Base-by-base conservation (phyloP, 805 yeast genomes). In the Candida anglica region DNA sequence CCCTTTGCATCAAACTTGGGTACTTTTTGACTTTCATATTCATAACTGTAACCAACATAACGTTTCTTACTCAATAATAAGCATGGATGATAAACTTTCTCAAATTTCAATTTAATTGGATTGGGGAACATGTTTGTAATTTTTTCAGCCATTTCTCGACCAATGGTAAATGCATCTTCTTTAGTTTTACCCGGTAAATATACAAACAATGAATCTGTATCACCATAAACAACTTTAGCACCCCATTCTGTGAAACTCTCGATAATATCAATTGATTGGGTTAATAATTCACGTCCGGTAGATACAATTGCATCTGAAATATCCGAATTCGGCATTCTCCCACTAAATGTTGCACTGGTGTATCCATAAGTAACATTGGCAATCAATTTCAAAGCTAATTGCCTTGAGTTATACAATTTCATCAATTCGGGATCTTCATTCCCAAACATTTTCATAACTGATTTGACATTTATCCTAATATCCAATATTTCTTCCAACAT, bases 351-450 rank as follows among this genome's bases (percentile, higher is more conserved):
- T 0, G 98, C 98, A 1, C 96, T 83, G 0, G 97, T 73, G 52
- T 93, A 93, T 0, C 98, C 98, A 60, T 93, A 93, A 0, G 96
- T 91, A 6, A 93, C 98, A 56, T 88, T 89, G 1, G 98, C 97
- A 27, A 88, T 80, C 30, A 91, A 63, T 51, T 93, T 93, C 41
- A 93, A 63, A 0, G 96, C 98, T 26, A 86, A 54, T 46, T 93
- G 98, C 36, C 91, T 67, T 38, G 84, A 81, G 48, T 86, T 75
- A 50, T 83, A 75, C 3, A 84, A 58, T 36, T 75, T 73, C 20
- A 66, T 65, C 33, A 80, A 49, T 32, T 73, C 75, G 6, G 60
- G 49, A 31, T 77, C 81, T 11, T 48, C 48, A 15, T 42, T 36
- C 6, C 28, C 27, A 16, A 67, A 61, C 10, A 77, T 43, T 15